These are phyloP conservation scores for Cladorrhinum samala DNA, from an alignment of 495 filamentous ascomycete species.

Conservation along the genomic window DNA sequence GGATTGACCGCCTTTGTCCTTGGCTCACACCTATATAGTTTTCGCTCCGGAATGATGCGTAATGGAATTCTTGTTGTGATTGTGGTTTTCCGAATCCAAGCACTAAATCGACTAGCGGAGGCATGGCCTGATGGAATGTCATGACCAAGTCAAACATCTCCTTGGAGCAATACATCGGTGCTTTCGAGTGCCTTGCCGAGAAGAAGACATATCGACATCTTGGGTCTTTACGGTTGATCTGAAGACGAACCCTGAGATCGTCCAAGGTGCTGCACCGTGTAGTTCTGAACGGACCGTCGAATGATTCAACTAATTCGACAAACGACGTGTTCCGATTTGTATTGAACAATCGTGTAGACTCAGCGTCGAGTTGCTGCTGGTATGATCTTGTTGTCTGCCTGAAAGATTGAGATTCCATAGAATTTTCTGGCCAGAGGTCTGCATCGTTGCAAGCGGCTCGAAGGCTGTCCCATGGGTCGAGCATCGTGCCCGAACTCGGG, in stretches of 20 bases:
- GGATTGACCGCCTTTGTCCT: background rate
- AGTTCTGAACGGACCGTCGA: background rate
- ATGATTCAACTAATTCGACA: background rate
- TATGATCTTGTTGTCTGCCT: background rate
- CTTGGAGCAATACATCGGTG: background rate
- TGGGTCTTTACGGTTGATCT: background rate
- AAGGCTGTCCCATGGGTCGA: background rate
- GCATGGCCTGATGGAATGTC: background rate
- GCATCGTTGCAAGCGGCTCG: background rate
- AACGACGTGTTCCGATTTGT: background rate
- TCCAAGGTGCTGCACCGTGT: background rate
- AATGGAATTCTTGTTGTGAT: background rate
- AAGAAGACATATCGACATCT: background rate
- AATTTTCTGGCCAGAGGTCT: background rate
- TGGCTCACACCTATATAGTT: background rate
- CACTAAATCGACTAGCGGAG: background rate
- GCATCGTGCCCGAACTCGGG: background rate
- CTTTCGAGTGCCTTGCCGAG: background rate
- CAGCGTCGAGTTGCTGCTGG: background rate
- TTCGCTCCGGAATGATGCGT: background rate
- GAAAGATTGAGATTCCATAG: background rate
- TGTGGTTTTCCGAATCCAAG: background rate
- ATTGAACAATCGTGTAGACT: background rate
- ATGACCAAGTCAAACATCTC: background rate
- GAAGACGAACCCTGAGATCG: background rate